Evolutionary conservation across 108 stramenopile species (phyloP), one percentile per base, ranked within the genome.

Genomic region (Epipyxis sp.): DNA sequence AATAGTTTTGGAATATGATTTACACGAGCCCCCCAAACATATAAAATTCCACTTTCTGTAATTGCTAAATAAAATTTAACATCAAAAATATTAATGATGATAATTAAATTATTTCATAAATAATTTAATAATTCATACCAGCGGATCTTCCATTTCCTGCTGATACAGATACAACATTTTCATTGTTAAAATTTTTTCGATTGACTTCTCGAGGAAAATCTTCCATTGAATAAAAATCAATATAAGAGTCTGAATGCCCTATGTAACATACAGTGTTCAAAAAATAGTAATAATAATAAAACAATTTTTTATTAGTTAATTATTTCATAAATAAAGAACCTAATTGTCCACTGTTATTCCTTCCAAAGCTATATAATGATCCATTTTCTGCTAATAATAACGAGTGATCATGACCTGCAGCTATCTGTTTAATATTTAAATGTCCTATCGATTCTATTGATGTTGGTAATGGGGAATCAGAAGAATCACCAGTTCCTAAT

Each of bases 151-250:
- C 46, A 13, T 6, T 50, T 20, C 46, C 46, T 50, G 6, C 13
- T 50, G 6, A 50, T 50, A 6, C 46, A 20, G 46, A 50, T 6
- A 13, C 46, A 20, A 50, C 46, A 50, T 50, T 50, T 6, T 50
- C 6, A 50, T 65, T 25, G 25, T 3, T 10, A 37, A 10, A 16
- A 6, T 32, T 25, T 37, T 29, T 10, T 25, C 27, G 30, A 0
- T 82, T 81, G 3, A 86, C 62, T 1, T 1, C 37, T 1, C 81
- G 45, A 10, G 87, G 87, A 59, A 85, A 37, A 46, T 85, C 83
- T 62, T 88, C 87, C 86, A 87, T 82, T 59, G 82, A 80, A 80
- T 88, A 88, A 1, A 88, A 82, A 71, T 88, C 87, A 84, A 88
- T 88, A 39, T 62, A 44, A 29, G 87, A 40, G 46, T 86, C 84